These are phyloP conservation scores for Candida neerlandica DNA, from an alignment of 1,139 yeast genomes.

Conservation along the genomic window DNA sequence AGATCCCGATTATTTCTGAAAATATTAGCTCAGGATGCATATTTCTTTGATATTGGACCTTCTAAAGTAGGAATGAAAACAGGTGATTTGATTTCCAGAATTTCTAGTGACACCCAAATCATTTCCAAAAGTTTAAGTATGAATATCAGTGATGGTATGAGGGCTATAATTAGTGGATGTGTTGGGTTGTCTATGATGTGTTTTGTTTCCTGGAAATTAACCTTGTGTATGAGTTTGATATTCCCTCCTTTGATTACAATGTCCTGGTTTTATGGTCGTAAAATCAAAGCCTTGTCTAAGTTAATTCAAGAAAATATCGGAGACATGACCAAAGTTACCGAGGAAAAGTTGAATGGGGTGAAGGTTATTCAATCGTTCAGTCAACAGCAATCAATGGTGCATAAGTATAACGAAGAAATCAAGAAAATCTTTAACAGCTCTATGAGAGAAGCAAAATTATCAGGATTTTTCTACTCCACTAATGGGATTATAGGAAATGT, in stretches of 20 bases:
- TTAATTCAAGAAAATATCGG: conserved; percentile 86
- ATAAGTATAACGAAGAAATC: conserved; percentile 61
- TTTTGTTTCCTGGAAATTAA: conserved; percentile 76
- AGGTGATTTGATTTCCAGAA: conserved; percentile 87
- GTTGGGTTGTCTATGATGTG: conserved; percentile 89
- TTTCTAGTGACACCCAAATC: conserved; percentile 87
- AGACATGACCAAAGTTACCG: conserved; percentile 82
- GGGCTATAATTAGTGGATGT: conserved; percentile 75
- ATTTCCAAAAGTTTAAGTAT: conserved; percentile 87
- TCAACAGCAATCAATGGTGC: conserved; percentile 63
- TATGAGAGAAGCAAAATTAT: conserved; percentile 75
- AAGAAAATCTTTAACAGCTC: conserved; percentile 75
- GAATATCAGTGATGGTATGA: conserved; percentile 86
- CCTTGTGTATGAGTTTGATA: conserved; percentile 72
- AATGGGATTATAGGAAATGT: conserved; percentile 83
- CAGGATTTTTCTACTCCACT: conserved; percentile 74
- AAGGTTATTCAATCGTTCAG: conserved; percentile 89
- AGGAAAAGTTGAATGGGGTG: conserved; percentile 85
- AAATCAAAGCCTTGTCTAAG: conserved; percentile 73
- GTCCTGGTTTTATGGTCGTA: conserved; percentile 77
- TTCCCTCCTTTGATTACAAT: conserved; percentile 83
- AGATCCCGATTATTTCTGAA: conserved; percentile 76
- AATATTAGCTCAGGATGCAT: conserved; percentile 84
- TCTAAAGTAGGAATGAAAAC: conserved; percentile 59
- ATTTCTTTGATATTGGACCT: conserved; percentile 84